Conservation (phyloP, 176 grass and related monocot genomes). For the Secale cereale region DNA sequence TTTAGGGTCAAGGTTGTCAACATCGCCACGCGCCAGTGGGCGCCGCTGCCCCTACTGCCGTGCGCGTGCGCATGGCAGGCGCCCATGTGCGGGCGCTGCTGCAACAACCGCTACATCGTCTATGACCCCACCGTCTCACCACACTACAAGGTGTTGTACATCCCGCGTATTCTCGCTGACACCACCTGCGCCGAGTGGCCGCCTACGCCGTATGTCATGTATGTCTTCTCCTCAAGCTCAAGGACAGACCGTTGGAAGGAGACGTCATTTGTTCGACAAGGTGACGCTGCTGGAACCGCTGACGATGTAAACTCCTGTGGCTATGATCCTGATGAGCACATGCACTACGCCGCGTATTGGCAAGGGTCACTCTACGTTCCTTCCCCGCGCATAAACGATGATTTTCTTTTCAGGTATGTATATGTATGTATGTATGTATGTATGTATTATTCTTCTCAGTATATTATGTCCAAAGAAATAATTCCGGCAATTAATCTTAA, state of each 20-base stretch:
- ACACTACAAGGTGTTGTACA: neutral
- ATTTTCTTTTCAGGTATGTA: neutral
- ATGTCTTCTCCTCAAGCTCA: neutral
- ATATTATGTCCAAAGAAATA: too few species aligned
- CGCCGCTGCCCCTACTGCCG: neutral
- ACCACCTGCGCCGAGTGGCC: neutral
- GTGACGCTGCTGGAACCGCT: neutral
- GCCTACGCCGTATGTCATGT: neutral
- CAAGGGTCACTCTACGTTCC: neutral
- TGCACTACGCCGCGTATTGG: neutral
- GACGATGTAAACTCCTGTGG: neutral
- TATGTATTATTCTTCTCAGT: too few species aligned
- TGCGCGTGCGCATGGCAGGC: neutral
- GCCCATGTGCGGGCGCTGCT: neutral
- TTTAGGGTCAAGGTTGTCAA: neutral
- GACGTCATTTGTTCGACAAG: neutral
- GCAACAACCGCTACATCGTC: neutral
- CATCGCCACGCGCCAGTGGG: neutral
- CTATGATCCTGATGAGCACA: too few species aligned
- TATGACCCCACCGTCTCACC: neutral
- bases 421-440: too few species aligned
- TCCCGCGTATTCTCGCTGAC: neutral
- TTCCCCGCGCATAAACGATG: neutral
- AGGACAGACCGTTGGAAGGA: neutral
- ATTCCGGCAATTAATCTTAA: too few species aligned